phyloP scores from a whole-genome alignment of 2,329 filamentous ascomycete species.

The Pyricularia sp. region DNA sequence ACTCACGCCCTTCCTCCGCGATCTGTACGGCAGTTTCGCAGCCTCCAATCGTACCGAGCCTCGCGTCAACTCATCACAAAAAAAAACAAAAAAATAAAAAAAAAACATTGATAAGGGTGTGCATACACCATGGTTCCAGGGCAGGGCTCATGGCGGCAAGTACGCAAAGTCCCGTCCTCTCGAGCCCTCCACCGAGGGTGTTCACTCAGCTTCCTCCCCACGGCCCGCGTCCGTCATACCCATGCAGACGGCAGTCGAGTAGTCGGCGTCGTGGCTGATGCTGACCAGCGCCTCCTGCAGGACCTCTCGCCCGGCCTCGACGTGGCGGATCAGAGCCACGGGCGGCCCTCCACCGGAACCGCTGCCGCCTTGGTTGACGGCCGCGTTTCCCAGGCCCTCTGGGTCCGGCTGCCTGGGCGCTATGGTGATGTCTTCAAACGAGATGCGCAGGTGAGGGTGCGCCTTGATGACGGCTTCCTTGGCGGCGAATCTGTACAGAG shows the following conservation, averaged over 20 bases:
- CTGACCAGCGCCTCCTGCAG: conserved; percentile 56
- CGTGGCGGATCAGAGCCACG: conserved; percentile 28
- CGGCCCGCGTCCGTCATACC: conserved; percentile 20
- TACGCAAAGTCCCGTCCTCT: no score
- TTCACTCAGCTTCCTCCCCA: background rate
- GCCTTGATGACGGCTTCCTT: conserved; percentile 72
- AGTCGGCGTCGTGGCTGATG: conserved; percentile 82
- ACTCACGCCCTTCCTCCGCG: no score
- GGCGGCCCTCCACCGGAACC: conserved; percentile 21
- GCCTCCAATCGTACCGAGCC: no score
- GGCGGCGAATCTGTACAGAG: conserved; percentile 48
- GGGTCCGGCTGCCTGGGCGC: conserved; percentile 8
- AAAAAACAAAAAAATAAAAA: no score
- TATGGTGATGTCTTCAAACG: conserved; percentile 52
- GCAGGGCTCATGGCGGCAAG: no score
- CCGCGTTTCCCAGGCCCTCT: conserved; percentile 15
- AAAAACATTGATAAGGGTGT: no score
- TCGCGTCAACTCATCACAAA: no score
- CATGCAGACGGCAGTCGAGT: conserved; percentile 63
- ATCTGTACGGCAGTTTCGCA: no score
- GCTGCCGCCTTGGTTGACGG: conserved; percentile 13
- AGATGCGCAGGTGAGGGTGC: conserved; percentile 46
- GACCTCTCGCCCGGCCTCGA: conserved; percentile 17
- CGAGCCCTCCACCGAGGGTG: no score
- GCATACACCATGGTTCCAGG: no score